A percentile compares a stretch with the other conserved stretches of the same genome.
phyloP scores from a whole-genome alignment of 1,284 basidiomycete species.

The Ustilago shanxiensis region DNA sequence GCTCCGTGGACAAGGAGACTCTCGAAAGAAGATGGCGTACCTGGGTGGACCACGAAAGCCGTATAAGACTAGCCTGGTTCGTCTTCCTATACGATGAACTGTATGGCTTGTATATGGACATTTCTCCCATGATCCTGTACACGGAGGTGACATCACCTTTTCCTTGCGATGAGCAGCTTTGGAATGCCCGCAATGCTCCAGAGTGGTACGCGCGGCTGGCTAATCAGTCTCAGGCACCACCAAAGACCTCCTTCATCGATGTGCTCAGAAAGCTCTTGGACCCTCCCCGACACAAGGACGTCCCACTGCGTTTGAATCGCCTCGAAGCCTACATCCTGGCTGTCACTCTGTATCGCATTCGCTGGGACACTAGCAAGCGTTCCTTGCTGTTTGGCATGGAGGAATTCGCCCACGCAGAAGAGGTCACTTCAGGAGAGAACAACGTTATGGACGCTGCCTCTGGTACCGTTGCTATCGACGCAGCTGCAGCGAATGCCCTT shows the following conservation, averaged over 20 bases:
- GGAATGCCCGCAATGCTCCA: slow-evolving; percentile 15
- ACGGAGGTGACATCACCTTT: slow-evolving; percentile 20
- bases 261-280: slow-evolving; percentile 18
- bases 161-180: slow-evolving; percentile 24
- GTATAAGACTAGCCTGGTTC: slow-evolving; percentile 26
- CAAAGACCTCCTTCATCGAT: slow-evolving; percentile 10
- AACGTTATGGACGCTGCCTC: slow-evolving; percentile 11
- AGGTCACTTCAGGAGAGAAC: slow-evolving; percentile 11
- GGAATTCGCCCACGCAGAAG: slow-evolving; percentile 13
- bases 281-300: slow-evolving; percentile 17
- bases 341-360: slow-evolving; percentile 27
- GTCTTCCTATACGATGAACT: slow-evolving; percentile 30
- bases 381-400: slow-evolving; percentile 15
- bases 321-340: slow-evolving; percentile 29
- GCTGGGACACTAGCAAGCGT: slow-evolving; percentile 23
- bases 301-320: slow-evolving; percentile 16
- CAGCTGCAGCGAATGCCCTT: slow-evolving; percentile 12
- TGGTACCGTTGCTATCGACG: slow-evolving; percentile 12
- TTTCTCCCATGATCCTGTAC: slow-evolving; percentile 23
- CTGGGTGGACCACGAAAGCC: slow-evolving; percentile 20
- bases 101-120: slow-evolving; percentile 23
- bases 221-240: not conserved
- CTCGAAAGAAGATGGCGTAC: slow-evolving; percentile 16
- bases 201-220: slow-evolving; percentile 14
- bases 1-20: slow-evolving; percentile 1